Evolutionary conservation across 768 basidiomycete genomes (phyloP).

Genomic region (Coprinopsis sp.): DNA sequence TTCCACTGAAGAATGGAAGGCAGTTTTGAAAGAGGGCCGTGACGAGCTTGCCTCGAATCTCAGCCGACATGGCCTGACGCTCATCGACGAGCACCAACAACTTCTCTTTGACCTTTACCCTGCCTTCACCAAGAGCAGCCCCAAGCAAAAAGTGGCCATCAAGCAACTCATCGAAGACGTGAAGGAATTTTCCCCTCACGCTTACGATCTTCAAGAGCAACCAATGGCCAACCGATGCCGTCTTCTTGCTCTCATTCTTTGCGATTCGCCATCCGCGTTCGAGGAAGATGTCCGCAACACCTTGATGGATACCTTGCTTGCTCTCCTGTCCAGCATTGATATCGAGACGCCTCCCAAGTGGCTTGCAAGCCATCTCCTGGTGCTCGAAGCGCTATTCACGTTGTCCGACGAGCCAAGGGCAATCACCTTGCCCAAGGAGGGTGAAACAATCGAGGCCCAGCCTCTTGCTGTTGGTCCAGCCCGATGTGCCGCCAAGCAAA

Average conservation of each 20-base stretch:
- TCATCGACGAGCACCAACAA: slow-evolving; percentile 84
- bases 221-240: slow-evolving; percentile 79
- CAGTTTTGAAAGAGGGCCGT: slow-evolving; percentile 60
- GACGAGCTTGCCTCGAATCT: slow-evolving; percentile 62
- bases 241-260: slow-evolving; percentile 77
- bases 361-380: slow-evolving; percentile 82
- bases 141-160: slow-evolving; percentile 62
- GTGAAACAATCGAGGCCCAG: slow-evolving; percentile 51
- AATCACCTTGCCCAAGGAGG: slow-evolving; percentile 65
- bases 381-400: slow-evolving; percentile 79
- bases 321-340: slow-evolving; percentile 54
- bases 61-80: slow-evolving; percentile 61
- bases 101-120: slow-evolving; percentile 86
- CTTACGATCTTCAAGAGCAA: slow-evolving; percentile 69
- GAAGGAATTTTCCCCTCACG: slow-evolving; percentile 57
- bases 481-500: slow-evolving; percentile 54
- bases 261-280: slow-evolving; percentile 64
- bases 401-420: slow-evolving; percentile 67
- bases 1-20: slow-evolving; percentile 57
- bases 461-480: slow-evolving; percentile 55
- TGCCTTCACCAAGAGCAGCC: slow-evolving; percentile 68
- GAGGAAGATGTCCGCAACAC: slow-evolving; percentile 47
- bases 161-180: slow-evolving; percentile 75
- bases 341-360: slow-evolving; percentile 73
- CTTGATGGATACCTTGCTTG: slow-evolving; percentile 66